Evolutionary conservation across 768 basidiomycete genomes (phyloP).

Genomic region (Gyrodon lividus): DNA sequence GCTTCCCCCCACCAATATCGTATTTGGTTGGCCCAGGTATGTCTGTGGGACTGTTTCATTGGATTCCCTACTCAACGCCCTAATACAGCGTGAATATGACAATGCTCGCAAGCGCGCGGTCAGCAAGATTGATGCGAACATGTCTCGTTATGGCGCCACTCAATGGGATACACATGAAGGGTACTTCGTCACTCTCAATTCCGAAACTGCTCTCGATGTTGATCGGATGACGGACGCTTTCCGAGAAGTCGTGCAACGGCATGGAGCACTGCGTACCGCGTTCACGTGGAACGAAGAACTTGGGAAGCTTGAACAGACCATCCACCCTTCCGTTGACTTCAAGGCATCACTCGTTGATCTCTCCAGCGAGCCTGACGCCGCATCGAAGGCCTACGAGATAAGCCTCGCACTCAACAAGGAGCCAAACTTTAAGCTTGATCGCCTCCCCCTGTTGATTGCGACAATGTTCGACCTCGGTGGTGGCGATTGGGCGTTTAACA

Average conservation of each 20-base stretch:
- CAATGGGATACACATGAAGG: slow-evolving; percentile 34
- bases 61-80: background rate
- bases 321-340: slow-evolving; percentile 30
- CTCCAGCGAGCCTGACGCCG: slow-evolving; percentile 23
- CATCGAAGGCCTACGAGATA: slow-evolving; percentile 31
- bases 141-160: slow-evolving; percentile 34
- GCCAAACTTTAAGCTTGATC: slow-evolving; percentile 27
- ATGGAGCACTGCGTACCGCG: slow-evolving; percentile 29
- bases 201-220: slow-evolving; percentile 27
- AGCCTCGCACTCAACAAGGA: slow-evolving; percentile 22
- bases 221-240: slow-evolving; percentile 29
- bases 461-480: slow-evolving; percentile 27
- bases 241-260: slow-evolving; percentile 26
- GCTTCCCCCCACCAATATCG: slow-evolving; percentile 28
- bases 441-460: slow-evolving; percentile 22
- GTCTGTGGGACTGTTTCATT: background rate
- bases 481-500: slow-evolving; percentile 26
- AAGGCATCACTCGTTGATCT: slow-evolving; percentile 25
- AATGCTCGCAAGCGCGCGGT: slow-evolving; percentile 29
- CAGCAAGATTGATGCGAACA: slow-evolving; percentile 29
- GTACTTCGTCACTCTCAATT: slow-evolving; percentile 15
- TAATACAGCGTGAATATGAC: slow-evolving; percentile 24
- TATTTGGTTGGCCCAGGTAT: slow-evolving; percentile 34
- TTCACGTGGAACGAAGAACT: slow-evolving; percentile 31
- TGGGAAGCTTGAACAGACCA: slow-evolving; percentile 29